Base-by-base conservation (phyloP, 2,329 filamentous ascomycete genomes). In the Exophiala aquamarina region DNA sequence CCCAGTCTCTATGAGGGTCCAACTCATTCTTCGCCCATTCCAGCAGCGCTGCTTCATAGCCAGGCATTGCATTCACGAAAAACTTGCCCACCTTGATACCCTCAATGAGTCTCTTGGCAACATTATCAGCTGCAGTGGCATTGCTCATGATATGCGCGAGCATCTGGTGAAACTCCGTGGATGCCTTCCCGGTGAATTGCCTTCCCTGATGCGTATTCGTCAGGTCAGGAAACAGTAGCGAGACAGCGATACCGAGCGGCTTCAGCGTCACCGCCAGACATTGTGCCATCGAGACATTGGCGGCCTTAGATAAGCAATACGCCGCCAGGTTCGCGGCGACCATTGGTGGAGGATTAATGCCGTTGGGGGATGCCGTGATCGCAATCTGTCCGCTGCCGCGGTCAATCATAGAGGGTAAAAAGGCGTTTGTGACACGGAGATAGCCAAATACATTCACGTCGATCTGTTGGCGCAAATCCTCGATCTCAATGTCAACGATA, bases 401-500 rank as follows among this genome's bases (percentile, higher is more conserved):
- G 4, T 14, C 23, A 17, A 42, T 42, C 23, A 42, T 32, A 8
- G 21, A 23, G 4, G 23, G n/a, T n/a, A 42, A 10, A 33, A 42
- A 42, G 9, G 26, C 40, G 8, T 42, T 14, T n/a, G 20, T 20
- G 20, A 42, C 20, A 5, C 40, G 40, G 11, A 42, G 21, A 20
- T 42, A 42, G 13, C 40, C 40, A 10, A 42, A 20, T 6, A 42
- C 40, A 18, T 42, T 42, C n/a, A 42, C 26, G 8, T 33, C 40
- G 7, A 42, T 32, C 14, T 31, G n/a, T 15, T 42, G 21, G 9
- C 14, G 23, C 6, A 31, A n/a, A 15, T 31, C 26, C 4, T 33
- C 26, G 5, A 42, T 42, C 9, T 42, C 40, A 20, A 42, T 6
- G 10, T 42, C 20, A 5, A 32, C 18, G 7, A 42, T 31, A 4